These are phyloP conservation scores for Zygnema circumcarinatum DNA, from an alignment of 139 green algal genomes.

Conservation along the genomic window DNA sequence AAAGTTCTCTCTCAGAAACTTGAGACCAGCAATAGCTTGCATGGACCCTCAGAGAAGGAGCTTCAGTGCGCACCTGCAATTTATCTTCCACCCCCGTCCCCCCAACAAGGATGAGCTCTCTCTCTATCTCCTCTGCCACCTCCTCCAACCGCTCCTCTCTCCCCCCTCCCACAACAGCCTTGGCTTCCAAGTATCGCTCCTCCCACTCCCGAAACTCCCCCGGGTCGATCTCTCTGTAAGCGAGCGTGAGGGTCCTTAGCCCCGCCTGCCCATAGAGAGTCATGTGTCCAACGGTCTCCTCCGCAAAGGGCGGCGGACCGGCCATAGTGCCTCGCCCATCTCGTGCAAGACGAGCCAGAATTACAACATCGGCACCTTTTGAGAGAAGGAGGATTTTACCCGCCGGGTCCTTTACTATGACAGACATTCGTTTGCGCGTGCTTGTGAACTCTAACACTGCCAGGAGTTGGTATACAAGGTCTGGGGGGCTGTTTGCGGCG, in stretches of 20 bases:
- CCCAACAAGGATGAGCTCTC: constrained; percentile 76
- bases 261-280: constrained; percentile 79
- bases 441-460: constrained; percentile 89
- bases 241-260: constrained; percentile 82
- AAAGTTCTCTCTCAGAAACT: background rate
- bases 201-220: constrained; percentile 51
- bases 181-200: constrained; percentile 26
- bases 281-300: constrained; percentile 70
- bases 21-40: background rate
- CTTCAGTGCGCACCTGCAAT: constrained; percentile 83
- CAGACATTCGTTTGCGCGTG: constrained; percentile 69
- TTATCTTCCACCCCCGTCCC: constrained; percentile 98
- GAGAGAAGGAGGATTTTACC: constrained; percentile 79
- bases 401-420: constrained; percentile 71
- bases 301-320: background rate
- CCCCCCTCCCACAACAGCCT: constrained; percentile 30
- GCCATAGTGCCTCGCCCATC: background rate
- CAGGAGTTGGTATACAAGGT: constrained; percentile 79
- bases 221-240: constrained; percentile 24
- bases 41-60: no score
- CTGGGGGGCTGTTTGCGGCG: constrained; percentile 61
- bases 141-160: constrained; percentile 70
- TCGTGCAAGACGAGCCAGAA: constrained; percentile 31
- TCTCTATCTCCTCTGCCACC: constrained; percentile 66
- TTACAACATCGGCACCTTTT: constrained; percentile 78